Percentiles rank a stretch among this genome's conserved stretches.
Conservation (phyloP, 139 green algal genomes). For the Zygnema cylindricum region DNA sequence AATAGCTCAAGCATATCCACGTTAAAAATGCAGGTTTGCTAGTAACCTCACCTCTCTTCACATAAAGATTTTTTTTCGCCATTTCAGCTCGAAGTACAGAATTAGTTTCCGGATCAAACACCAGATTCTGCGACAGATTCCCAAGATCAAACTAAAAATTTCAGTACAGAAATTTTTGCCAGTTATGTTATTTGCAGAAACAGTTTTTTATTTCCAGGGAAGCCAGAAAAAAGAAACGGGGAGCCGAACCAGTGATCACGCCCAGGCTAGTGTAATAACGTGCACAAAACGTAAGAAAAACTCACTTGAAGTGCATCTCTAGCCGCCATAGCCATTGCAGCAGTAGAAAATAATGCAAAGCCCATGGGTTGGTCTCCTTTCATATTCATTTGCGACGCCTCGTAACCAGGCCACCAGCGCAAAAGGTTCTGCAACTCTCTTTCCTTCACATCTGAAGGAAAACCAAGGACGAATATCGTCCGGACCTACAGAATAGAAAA, state of each 20-base stretch:
- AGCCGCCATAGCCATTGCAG: slow-evolving; percentile 42
- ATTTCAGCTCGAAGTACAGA: slow-evolving; percentile 82
- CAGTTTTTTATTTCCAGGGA: no score
- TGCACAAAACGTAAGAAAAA: background rate
- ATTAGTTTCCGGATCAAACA: slow-evolving; percentile 61
- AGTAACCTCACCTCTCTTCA: slow-evolving; percentile 56
- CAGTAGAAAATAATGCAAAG: slow-evolving; percentile 59
- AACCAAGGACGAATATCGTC: slow-evolving; percentile 89
- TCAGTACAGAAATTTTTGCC: no score
- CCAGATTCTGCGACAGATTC: slow-evolving; percentile 55
- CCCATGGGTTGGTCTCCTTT: slow-evolving; percentile 60
- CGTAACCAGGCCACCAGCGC: slow-evolving; percentile 88
- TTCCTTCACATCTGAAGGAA: slow-evolving; percentile 88
- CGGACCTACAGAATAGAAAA: slow-evolving; percentile 68
- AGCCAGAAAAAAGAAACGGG: no score
- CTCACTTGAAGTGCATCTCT: slow-evolving; percentile 49
- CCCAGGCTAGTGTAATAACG: background rate
- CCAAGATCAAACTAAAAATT: no score
- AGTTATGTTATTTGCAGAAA: no score
- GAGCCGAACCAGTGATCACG: no score
- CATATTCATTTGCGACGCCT: slow-evolving; percentile 69
- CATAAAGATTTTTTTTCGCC: slow-evolving; percentile 85
- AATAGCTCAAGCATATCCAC: no score
- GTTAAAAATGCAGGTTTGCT: no score
- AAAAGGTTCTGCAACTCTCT: slow-evolving; percentile 94